Percentiles rank a stretch among this genome's conserved stretches.
phyloP scores from a whole-genome alignment of 441 rosid genomes.

The Viola pubescens region DNA sequence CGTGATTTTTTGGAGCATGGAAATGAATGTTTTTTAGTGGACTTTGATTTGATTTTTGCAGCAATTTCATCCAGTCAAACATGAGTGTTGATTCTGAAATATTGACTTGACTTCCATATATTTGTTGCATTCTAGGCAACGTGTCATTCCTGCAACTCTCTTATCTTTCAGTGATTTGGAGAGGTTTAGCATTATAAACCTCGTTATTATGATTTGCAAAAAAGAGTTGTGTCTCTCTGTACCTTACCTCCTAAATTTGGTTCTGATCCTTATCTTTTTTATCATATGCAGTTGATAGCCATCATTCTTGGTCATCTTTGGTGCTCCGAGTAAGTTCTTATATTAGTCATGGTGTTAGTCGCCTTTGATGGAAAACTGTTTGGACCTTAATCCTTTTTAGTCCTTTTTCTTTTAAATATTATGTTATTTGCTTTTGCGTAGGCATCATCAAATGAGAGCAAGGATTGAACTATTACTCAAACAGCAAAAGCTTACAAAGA shows the following conservation, averaged over 20 bases:
- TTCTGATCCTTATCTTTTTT: slow-evolving; percentile 4
- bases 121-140: too few species aligned
- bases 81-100: too few species aligned
- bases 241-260: not conserved
- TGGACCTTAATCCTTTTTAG: not conserved
- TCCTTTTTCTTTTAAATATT: not conserved
- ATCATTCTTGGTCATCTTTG: slow-evolving; percentile 86
- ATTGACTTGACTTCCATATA: too few species aligned
- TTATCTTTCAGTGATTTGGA: too few species aligned
- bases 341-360: not conserved
- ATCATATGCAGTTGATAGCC: slow-evolving; percentile 64
- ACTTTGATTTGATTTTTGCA: too few species aligned
- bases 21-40: too few species aligned
- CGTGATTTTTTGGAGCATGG: too few species aligned
- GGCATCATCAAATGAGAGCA: slow-evolving; percentile 73
- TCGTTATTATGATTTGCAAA: too few species aligned
- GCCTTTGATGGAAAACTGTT: not conserved
- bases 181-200: too few species aligned
- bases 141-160: too few species aligned
- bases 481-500: slow-evolving; percentile 79
- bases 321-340: slow-evolving; percentile 83
- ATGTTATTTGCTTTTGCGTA: slow-evolving; percentile 18
- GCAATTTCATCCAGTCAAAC: too few species aligned
- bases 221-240: not conserved
- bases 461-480: slow-evolving; percentile 80